Conservation (phyloP, 495 filamentous ascomycete species). For the Pyrenula aspistea region DNA sequence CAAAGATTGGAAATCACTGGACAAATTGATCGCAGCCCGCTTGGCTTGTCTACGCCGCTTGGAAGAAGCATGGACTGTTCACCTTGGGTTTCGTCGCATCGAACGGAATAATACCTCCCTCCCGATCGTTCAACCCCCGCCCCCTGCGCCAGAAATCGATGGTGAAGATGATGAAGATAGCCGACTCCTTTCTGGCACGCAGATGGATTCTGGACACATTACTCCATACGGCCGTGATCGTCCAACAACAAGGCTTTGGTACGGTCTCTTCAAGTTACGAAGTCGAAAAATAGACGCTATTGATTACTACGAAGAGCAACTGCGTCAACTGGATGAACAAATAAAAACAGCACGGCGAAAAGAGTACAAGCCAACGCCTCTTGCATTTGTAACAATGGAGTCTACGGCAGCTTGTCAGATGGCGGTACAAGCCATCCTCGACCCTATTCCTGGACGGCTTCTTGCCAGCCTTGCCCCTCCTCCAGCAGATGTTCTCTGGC, state of each 20-base stretch:
- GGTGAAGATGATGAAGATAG: constrained; percentile 35
- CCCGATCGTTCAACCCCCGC: constrained; percentile 35
- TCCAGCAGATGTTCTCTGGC: constrained; percentile 83
- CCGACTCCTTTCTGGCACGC: constrained; percentile 38
- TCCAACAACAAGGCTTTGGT: constrained; percentile 65
- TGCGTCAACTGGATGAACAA: constrained; percentile 69
- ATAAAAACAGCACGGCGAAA: constrained; percentile 61
- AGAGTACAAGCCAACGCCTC: constrained; percentile 61
- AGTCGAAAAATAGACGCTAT: constrained; percentile 76
- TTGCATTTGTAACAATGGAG: constrained; percentile 96
- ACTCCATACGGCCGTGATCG: constrained; percentile 34
- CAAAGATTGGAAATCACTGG: constrained; percentile 75
- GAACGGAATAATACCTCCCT: constrained; percentile 36
- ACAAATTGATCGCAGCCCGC: constrained; percentile 60
- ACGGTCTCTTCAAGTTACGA: constrained; percentile 62
- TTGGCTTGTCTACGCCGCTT: constrained; percentile 53
- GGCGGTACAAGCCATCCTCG: constrained; percentile 84
- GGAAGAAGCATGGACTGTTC: constrained; percentile 75
- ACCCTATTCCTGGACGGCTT: constrained; percentile 76
- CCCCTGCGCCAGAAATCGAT: constrained; percentile 22
- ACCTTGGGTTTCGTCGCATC: constrained; percentile 40
- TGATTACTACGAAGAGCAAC: constrained; percentile 80
- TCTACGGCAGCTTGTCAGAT: constrained; percentile 88
- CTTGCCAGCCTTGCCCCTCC: constrained; percentile 75
- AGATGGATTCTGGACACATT: constrained; percentile 22